Base-by-base conservation (phyloP, 2,329 filamentous ascomycete species). In the Aspergillus neoniger region DNA sequence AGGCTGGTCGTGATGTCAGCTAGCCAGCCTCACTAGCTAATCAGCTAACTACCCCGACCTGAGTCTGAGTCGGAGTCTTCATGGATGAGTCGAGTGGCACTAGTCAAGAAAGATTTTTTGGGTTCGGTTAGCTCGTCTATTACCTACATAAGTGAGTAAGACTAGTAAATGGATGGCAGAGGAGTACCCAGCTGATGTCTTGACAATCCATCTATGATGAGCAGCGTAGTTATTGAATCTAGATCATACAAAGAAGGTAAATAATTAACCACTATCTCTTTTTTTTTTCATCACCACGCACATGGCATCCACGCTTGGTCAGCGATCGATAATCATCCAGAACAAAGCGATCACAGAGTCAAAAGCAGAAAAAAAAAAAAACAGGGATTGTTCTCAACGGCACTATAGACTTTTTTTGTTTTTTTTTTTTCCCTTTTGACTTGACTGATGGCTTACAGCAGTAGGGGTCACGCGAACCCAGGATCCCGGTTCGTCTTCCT, bases 261-360 rank as follows among this genome's bases (percentile, higher is more conserved):
- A 36, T 36, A 36, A 36, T 36, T 36, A 15, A 14, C 5, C 32
- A 14, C 12, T 6, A 36, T 44, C 41, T 44, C 41, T 21, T 23
- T 14, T 23, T 23, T 19, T 19, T 44, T 6, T 23, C 23, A 50
- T 23, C 41, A 14, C 19, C 3, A n/a, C 15, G 25, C 47, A 50
- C 47, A 50, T 50, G 47, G 47, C 47, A 28, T 28, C 28, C 47
- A 50, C 28, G 25, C 47, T 50, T 50, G 47, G 47, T 50, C 47
- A 32, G 47, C 28, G 25, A n/a, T 50, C 5, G n/a, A 30, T 17
- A 50, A 50, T 50, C 47, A 5, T 30, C 25, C 6, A 50, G 23
- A 50, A 50, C 7, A 28, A 50, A 50, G 14, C 14, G 30, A 50
- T 8, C 14, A 36, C 32, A 36, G 12, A 14, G 32, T 36, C 9